These are phyloP conservation scores for Dothideomycetidae sp. DNA, from an alignment of 2,329 filamentous ascomycete genomes.

Conservation along the genomic window DNA sequence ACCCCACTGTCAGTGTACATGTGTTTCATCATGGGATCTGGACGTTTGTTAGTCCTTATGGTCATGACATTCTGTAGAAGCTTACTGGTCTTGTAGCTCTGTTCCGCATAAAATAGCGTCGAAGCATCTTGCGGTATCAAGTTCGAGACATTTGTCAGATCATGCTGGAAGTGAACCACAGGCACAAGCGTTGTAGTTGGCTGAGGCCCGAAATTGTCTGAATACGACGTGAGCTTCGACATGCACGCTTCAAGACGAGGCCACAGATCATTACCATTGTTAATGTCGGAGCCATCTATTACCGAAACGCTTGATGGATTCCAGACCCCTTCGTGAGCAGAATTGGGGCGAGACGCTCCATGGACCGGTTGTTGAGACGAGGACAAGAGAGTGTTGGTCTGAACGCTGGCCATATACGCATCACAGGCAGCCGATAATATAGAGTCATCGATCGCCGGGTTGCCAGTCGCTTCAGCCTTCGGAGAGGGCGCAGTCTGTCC, in stretches of 20 bases:
- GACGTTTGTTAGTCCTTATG: too few relatives aligned
- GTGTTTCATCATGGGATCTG: slow-evolving; percentile 2
- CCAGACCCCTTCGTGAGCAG: not conserved
- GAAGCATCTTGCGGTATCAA: slow-evolving; percentile 1
- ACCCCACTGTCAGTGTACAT: slow-evolving; percentile 2
- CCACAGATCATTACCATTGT: not conserved
- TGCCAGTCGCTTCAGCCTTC: not conserved
- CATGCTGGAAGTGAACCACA: slow-evolving; percentile 1
- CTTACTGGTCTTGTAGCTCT: slow-evolving; percentile 3
- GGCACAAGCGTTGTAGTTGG: slow-evolving; percentile 1
- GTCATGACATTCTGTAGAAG: too few relatives aligned
- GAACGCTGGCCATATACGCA: not conserved
- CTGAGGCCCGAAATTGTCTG: not conserved
- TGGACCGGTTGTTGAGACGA: not conserved
- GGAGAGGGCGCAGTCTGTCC: not conserved
- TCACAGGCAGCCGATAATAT: not conserved
- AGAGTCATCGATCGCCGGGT: not conserved
- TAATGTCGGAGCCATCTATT: not conserved
- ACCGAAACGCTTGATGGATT: not conserved
- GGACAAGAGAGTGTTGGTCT: not conserved
- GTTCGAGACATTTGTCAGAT: not conserved
- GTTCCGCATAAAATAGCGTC: slow-evolving; percentile 2
- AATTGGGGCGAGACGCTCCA: not conserved
- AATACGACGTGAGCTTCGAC: not conserved
- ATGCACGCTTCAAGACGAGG: not conserved